Evolutionary conservation across 805 yeast genomes (phyloP), one percentile per base, ranked within the genome.

Genomic region (Candida oleophila): DNA sequence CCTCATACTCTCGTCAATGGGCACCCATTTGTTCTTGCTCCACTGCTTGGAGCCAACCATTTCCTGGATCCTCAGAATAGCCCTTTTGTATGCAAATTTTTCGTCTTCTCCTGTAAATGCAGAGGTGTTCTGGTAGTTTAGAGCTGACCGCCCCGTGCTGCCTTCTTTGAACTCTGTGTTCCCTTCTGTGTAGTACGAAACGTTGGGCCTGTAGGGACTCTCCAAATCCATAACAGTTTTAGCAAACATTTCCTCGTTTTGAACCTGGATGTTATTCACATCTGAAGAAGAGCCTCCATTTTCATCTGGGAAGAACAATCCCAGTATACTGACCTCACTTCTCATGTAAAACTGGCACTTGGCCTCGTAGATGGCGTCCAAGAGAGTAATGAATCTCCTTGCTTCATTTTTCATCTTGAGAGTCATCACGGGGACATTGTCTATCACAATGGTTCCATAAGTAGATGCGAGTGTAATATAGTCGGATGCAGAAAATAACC

Each of bases 61-160:
- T 52, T 81, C 85, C 44, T 72, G 71, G 33, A 85, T 72, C 51
- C 91, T 66, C 55, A 84, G 80, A 1, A 84, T 82, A 0, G 91
- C 90, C 52, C 91, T 65, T 50, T 80, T 81, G 55, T 77, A 85
- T 2, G 91, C 89, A 64, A 85, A 85, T 64, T 75, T 76, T 57
- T 85, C 91, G 62, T 85, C 91, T 55, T 85, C 89, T 20, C 91
- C 91, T 0, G 89, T 85, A 55, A 85, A 85, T 8, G 82, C 80
- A 9, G 70, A 67, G 16, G 74, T 59, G 43, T 81, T 72, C 12
- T 76, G 69, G 53, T 72, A 81, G 54, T 80, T 50, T 3, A 20
- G 19, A 9, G 22, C 32, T 5, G 20, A 18, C 36, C 5, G 18
- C 14, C 14, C 14, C 18, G 15, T 7, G 3, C 25, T 39, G 3